Evolutionary conservation across 352 stramenopile genomes (phyloP).

Genomic region (Globisporangium okanoganense): DNA sequence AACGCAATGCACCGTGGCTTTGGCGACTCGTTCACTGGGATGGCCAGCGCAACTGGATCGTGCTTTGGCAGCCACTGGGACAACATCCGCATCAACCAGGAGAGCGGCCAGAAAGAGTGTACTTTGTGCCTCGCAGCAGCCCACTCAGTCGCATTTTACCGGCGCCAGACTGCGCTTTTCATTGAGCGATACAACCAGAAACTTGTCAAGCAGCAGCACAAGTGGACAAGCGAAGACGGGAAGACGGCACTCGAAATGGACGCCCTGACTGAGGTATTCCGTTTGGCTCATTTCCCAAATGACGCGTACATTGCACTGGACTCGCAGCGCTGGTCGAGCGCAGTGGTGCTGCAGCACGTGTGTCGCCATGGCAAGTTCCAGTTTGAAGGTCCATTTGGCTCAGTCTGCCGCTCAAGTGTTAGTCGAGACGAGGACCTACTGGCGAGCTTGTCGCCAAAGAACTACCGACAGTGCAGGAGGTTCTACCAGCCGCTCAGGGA

Average conservation of each 20-base stretch:
- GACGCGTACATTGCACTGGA: slow-evolving; percentile 20
- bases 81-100: not conserved
- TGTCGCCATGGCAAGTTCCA: slow-evolving; percentile 20
- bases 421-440: not conserved
- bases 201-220: not conserved
- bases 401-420: not conserved
- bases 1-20: slow-evolving; percentile 1
- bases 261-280: not conserved
- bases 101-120: not conserved
- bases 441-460: slow-evolving; percentile 13
- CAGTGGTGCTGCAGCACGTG: slow-evolving; percentile 20
- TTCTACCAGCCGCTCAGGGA: slow-evolving; percentile 28
- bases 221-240: not conserved
- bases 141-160: not conserved
- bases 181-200: not conserved
- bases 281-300: not conserved
- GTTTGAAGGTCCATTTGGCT: not conserved
- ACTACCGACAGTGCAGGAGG: slow-evolving; percentile 23
- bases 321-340: slow-evolving; percentile 16
- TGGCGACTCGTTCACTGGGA: slow-evolving; percentile 4
- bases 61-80: slow-evolving; percentile 10
- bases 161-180: slow-evolving; percentile 1
- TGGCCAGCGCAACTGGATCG: not conserved
- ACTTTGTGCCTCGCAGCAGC: not conserved
- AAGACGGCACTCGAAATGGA: not conserved